phyloP scores from a whole-genome alignment of 805 yeast genomes.

The Komagataella ulmi region DNA sequence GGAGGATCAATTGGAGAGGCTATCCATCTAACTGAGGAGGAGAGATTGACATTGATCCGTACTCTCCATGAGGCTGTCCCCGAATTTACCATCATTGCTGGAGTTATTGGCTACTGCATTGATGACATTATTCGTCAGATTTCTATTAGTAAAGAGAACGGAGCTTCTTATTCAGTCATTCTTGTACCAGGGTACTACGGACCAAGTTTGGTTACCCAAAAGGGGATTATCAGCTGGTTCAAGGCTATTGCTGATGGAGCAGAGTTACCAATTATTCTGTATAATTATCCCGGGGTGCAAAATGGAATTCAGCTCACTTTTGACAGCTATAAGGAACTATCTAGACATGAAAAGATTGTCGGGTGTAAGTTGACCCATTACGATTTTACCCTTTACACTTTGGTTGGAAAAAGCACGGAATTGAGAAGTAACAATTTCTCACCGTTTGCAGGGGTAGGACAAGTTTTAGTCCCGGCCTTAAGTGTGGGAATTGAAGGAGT shows the following conservation, averaged over 20 bases:
- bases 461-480: constrained; percentile 32
- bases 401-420: constrained; percentile 27
- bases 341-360: constrained; percentile 31
- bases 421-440: constrained; percentile 25
- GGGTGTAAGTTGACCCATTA: constrained; percentile 41
- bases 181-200: constrained; percentile 38
- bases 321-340: constrained; percentile 23
- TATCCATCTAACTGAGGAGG: constrained; percentile 32
- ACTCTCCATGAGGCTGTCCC: constrained; percentile 22
- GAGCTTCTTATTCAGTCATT: constrained; percentile 25
- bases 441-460: constrained; percentile 37
- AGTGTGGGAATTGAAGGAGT: constrained; percentile 33
- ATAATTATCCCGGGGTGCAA: constrained; percentile 36
- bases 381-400: constrained; percentile 31
- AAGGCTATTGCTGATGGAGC: constrained; percentile 27
- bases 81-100: constrained; percentile 28
- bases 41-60: constrained; percentile 22
- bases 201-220: constrained; percentile 24
- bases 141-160: constrained; percentile 19
- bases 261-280: constrained; percentile 28
- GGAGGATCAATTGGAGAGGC: constrained; percentile 46
- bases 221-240: constrained; percentile 31
- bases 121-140: constrained; percentile 30
- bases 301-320: constrained; percentile 25
- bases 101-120: constrained; percentile 31